Evolutionary conservation across 331 rosid genomes (phyloP), one percentile per base, ranked within the genome.

Genomic region (Arachis monticola): DNA sequence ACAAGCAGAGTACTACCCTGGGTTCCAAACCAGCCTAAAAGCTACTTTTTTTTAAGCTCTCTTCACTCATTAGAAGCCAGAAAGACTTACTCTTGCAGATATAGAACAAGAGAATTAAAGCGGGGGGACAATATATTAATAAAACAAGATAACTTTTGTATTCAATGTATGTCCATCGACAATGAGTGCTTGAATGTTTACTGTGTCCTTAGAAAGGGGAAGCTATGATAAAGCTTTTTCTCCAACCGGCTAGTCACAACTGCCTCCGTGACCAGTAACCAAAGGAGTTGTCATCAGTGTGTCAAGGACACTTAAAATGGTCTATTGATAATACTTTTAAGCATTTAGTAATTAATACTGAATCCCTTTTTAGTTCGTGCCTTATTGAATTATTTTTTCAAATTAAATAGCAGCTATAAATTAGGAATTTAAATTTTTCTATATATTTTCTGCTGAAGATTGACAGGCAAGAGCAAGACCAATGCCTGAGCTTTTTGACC

Each of bases 161-260:
- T 46, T 40, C 41, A 14, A 13, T 65, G 60, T 31, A 12, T 52
- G 32, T 75, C 56, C 32, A 2, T 50, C 13, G 1, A 50, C 79
- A 46, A 47, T 60, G 38, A 22, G 55, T 59, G 78, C 70, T 67
- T 62, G 60, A 79, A 41, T 64, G 68, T 53, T 69, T 71, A 75
- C 66, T 5, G 45, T 63, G 60, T 53, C 59, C 63, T 41, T 9
- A 32, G 71, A 64, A 32, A 65, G 32, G 51, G 44, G 64, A 59
- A 59, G 58, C 67, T 65, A 10, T 67, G 41, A 55, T 46, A 46
- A 3, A 46, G 50, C 50, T 6, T 46, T 46, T 6, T 46, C 10
- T 5, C 50, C 50, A 46, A 5, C 10, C 50, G 58, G 57, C 57
- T 72, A 66, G 30, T 77, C 61, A n/a, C 52, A 60, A 57, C 72